Evolutionary conservation across 768 basidiomycete species (phyloP).

Genomic region (Leucocoprinus leucothites): DNA sequence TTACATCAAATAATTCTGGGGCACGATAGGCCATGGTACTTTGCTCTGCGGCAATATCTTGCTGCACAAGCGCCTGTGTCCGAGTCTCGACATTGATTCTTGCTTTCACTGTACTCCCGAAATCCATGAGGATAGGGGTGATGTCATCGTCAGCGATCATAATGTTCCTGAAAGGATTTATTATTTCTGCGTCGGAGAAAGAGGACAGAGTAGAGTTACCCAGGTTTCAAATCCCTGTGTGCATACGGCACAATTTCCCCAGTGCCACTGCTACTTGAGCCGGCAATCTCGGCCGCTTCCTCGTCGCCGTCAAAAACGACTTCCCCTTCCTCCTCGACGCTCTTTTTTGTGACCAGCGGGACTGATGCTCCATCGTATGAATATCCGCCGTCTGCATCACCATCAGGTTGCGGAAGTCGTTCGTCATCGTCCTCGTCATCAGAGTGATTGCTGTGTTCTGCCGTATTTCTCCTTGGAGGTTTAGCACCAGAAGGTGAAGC

Average conservation of each 20-base stretch:
- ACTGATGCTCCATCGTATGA: conserved; percentile 56
- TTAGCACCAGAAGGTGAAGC: conserved; percentile 12
- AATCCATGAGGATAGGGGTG: conserved; percentile 94
- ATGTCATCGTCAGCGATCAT: conserved; percentile 94
- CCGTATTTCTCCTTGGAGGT: conserved; percentile 17
- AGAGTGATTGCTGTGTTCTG: conserved; percentile 29
- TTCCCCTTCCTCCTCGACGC: conserved; percentile 50
- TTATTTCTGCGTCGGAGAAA: background rate
- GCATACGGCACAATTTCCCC: conserved; percentile 84
- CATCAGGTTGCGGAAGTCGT: conserved; percentile 73
- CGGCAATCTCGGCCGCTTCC: conserved; percentile 48
- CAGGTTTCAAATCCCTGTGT: conserved; percentile 95
- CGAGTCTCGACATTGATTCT: conserved; percentile 79
- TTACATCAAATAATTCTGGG: conserved; percentile 96
- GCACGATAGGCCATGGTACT: conserved; percentile 99
- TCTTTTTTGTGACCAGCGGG: conserved; percentile 59
- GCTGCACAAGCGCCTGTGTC: conserved; percentile 84
- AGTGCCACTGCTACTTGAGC: conserved; percentile 28
- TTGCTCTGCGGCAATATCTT: conserved; percentile 97
- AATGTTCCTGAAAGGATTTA: conserved; percentile 61
- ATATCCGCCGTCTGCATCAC: conserved; percentile 70
- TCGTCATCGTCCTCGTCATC: conserved; percentile 59
- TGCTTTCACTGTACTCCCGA: conserved; percentile 89
- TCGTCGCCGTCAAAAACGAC: conserved; percentile 82
- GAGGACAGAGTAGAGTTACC: conserved; percentile 38